Evolutionary conservation across 352 stramenopile genomes (phyloP).

Genomic region (Phytophthora multivora): DNA sequence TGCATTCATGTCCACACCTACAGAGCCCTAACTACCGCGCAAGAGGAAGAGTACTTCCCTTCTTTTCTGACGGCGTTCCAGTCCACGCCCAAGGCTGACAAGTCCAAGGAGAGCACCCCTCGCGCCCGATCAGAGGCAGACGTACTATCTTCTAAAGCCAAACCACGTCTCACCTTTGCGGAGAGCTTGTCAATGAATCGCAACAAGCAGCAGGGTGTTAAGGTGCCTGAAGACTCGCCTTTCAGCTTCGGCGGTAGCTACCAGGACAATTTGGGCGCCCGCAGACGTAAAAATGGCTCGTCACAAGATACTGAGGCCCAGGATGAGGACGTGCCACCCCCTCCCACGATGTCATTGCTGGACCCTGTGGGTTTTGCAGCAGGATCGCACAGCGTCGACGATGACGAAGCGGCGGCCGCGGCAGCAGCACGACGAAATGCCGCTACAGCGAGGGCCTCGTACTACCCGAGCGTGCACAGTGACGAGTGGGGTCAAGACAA

Average conservation of each 20-base stretch:
- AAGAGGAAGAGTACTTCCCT: conserved; percentile 81
- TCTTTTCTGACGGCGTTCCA: conserved; percentile 66
- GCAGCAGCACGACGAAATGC: conserved; percentile 26
- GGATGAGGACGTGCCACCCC: conserved; percentile 61
- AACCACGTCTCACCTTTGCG: conserved; percentile 60
- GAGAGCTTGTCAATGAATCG: conserved; percentile 78
- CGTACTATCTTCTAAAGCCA: conserved; percentile 32
- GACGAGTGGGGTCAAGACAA: conserved; percentile 82
- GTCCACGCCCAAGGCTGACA: conserved; percentile 54
- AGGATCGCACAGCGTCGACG: conserved; percentile 31
- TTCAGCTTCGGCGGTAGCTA: conserved; percentile 59
- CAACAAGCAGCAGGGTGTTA: conserved; percentile 35
- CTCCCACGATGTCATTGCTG: conserved; percentile 65
- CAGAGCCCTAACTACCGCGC: conserved; percentile 30
- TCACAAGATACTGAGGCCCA: conserved; percentile 31
- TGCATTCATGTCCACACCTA: not conserved
- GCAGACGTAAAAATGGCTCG: conserved; percentile 47
- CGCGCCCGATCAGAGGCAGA: conserved; percentile 29
- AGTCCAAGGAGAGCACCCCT: conserved; percentile 58
- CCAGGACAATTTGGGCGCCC: conserved; percentile 50
- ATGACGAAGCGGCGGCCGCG: conserved; percentile 29
- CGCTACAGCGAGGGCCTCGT: conserved; percentile 28
- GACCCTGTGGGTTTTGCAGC: conserved; percentile 48
- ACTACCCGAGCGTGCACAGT: conserved; percentile 58
- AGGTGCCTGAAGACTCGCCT: conserved; percentile 61